These are phyloP conservation scores for Microthlaspi erraticum DNA, from an alignment of 345 rosid genomes.

Conservation along the genomic window DNA sequence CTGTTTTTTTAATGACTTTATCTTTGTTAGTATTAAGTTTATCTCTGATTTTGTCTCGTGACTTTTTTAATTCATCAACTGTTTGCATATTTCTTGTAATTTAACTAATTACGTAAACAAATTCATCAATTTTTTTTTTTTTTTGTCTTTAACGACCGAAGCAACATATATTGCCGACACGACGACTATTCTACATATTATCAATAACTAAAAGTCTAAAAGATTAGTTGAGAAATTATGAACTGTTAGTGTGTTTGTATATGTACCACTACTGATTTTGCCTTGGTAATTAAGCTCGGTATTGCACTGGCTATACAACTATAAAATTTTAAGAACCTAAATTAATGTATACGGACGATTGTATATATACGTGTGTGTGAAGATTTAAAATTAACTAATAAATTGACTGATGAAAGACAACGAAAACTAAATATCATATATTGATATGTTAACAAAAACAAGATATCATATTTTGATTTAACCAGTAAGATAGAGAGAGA, in stretches of 20 bases:
- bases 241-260: conserved; percentile 6
- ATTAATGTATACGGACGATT: neutral
- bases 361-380: neutral
- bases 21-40: neutral
- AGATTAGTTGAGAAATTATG: conserved; percentile 12
- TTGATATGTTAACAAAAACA: neutral
- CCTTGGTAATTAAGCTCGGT: neutral
- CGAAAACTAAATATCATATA: neutral
- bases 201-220: neutral
- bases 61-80: neutral
- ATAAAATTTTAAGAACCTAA: neutral
- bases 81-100: neutral
- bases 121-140: conserved; percentile 2
- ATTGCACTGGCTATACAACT: neutral
- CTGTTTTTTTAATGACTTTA: neutral
- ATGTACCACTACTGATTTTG: conserved; percentile 6
- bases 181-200: conserved; percentile 37
- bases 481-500: conserved; percentile 14
- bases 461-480: neutral
- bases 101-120: conserved; percentile 6
- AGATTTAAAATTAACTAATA: neutral
- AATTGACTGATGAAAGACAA: neutral
- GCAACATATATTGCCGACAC: conserved; percentile 72
- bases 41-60: neutral
- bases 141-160: conserved; percentile 17